A percentile compares a stretch with the other conserved stretches of the same genome.
These are phyloP conservation scores for Gynostemma pentaphyllum DNA, from an alignment of 306 rosid species.

Conservation along the genomic window DNA sequence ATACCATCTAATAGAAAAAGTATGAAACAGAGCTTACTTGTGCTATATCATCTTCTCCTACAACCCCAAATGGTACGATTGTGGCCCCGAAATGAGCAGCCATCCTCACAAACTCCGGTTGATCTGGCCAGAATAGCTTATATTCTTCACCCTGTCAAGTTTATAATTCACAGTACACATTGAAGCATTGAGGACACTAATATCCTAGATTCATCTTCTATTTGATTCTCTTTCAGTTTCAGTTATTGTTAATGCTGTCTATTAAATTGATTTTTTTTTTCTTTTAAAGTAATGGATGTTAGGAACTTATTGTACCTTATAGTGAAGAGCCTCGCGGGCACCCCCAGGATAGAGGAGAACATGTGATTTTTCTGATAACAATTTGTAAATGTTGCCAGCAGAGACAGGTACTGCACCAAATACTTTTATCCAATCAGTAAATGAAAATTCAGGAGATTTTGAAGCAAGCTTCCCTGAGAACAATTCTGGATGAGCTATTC, in stretches of 20 bases:
- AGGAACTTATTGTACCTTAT: conserved; percentile 37
- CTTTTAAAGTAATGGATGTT: background rate
- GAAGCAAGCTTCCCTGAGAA: conserved; percentile 12
- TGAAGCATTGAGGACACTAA: too few species aligned
- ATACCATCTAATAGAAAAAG: background rate
- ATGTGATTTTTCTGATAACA: conserved; percentile 55
- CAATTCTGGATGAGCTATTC: conserved; percentile 67
- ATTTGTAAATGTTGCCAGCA: conserved; percentile 50
- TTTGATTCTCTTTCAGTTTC: background rate
- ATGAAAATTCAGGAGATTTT: conserved; percentile 31
- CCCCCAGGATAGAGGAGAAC: conserved; percentile 96
- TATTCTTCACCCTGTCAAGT: conserved; percentile 70
- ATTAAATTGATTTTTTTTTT: background rate
- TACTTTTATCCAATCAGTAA: conserved; percentile 43
- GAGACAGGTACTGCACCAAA: conserved; percentile 81
- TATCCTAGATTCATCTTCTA: too few species aligned
- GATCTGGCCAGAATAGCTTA: conserved; percentile 76
- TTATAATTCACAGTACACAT: too few species aligned
- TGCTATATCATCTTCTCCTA: conserved; percentile 80
- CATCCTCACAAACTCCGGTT: conserved; percentile 92
- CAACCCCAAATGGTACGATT: conserved; percentile 89
- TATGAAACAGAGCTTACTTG: conserved; percentile 39
- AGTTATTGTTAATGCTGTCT: background rate
- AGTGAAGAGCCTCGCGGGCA: conserved; percentile 85
- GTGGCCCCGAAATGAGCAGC: conserved; percentile 92